Base-by-base conservation (phyloP, 495 filamentous ascomycete species). In the Daldinia vernicosa region DNA sequence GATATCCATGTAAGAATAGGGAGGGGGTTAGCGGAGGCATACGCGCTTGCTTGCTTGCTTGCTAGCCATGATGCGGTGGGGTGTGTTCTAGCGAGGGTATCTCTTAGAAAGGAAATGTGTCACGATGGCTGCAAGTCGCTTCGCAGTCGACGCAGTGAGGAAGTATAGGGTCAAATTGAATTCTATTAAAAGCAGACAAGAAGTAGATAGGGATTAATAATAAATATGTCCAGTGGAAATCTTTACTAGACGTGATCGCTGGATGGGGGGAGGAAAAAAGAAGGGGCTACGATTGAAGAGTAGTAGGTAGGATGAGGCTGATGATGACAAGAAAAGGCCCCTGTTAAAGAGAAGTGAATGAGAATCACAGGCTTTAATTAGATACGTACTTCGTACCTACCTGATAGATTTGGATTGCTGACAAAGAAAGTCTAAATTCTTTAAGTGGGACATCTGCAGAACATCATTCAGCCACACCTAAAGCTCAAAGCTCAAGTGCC, bases 41-140 rank as follows among this genome's bases (percentile, higher is more conserved):
- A 95, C 92, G 74, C 93, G 88, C 80, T 93, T 96, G 78, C 90
- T 92, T 32, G 93, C 93, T 59, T 91, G 91, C 75, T 89, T 88
- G 66, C 90, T 93, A 43, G 93, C 92, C 93, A 95, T 96, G 51
- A 89, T 90, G 85, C 90, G 82, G 89, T 90, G 1, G 17, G 14
- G 15, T 55, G n/a, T 84, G 83, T 72, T 27, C 47, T 54, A 8
- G 32, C 35, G 22, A 50, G 52, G 47, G 32, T 67, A 83, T 92
- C 61, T 87, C 86, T 77, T 80, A 86, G 70, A 84, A 84, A 67
- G 79, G 83, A 73, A 89, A 92, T 76, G 86, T 88, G 24, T 84
- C 86, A 70, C 71, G 63, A 67, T 12, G 28, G 66, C 37, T 39
- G 35, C 56, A 28, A 37, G 24, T 28, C 53, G 28, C 32, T 58